Conservation (phyloP, 2,329 filamentous ascomycete genomes). For the Samsoniella hepiali region DNA sequence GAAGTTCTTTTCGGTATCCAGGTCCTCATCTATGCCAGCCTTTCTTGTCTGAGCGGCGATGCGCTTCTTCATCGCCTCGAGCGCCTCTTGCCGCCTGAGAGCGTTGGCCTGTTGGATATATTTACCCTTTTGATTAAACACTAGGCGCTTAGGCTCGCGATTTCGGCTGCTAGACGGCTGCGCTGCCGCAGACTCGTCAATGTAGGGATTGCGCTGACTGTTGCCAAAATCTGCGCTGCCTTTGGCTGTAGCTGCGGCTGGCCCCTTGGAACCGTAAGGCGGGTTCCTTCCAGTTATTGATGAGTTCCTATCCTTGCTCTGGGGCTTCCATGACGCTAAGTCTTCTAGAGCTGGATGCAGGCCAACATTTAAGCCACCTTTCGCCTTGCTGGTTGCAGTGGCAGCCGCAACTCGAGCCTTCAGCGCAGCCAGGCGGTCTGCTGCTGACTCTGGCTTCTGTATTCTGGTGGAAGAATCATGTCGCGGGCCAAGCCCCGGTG, state of each 20-base stretch:
- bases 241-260: slow-evolving; percentile 20
- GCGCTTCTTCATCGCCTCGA: slow-evolving; percentile 92
- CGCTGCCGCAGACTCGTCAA: slow-evolving; percentile 64
- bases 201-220: slow-evolving; percentile 67
- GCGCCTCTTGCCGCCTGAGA: slow-evolving; percentile 76
- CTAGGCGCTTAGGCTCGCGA: slow-evolving; percentile 69
- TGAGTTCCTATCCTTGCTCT: slow-evolving; percentile 19
- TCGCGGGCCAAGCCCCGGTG: slow-evolving; percentile 52
- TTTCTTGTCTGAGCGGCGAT: slow-evolving; percentile 85
- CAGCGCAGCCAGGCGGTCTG: slow-evolving; percentile 70
- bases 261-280: slow-evolving; percentile 24
- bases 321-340: slow-evolving; percentile 46
- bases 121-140: slow-evolving; percentile 95
- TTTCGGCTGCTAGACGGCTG: slow-evolving; percentile 57
- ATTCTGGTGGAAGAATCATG: slow-evolving; percentile 54
- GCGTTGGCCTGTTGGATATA: slow-evolving; percentile 94
- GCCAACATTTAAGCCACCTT: slow-evolving; percentile 70
- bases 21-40: slow-evolving; percentile 89
- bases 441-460: slow-evolving; percentile 54
- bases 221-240: slow-evolving; percentile 17
- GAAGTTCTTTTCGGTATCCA: slow-evolving; percentile 86
- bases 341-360: slow-evolving; percentile 72
- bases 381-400: slow-evolving; percentile 56
- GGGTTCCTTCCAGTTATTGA: background rate
- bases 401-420: slow-evolving; percentile 78